phyloP scores from a whole-genome alignment of 148 eudicot species.

The Chenopodium suecicum region DNA sequence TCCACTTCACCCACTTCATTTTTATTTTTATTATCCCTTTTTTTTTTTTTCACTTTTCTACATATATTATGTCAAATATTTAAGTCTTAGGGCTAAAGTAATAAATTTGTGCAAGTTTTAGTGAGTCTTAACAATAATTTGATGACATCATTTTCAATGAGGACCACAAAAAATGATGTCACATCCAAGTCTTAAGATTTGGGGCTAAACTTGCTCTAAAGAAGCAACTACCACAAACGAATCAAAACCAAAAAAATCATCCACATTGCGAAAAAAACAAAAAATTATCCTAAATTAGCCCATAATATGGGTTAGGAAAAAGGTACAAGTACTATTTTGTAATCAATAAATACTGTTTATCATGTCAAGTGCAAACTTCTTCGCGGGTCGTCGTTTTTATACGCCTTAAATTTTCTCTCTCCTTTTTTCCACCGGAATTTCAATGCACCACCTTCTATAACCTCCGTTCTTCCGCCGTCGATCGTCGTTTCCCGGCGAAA shows the following conservation, averaged over 20 bases:
- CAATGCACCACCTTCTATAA: conserved; percentile 10
- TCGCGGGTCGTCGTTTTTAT: conserved; percentile 14
- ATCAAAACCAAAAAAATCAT: neutral
- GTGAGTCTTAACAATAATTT: too few relatives aligned
- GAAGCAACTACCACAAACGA: neutral
- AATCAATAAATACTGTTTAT: neutral
- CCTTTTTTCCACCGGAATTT: neutral
- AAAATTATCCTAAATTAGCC: neutral
- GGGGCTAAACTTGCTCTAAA: too few relatives aligned
- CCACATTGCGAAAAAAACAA: neutral
- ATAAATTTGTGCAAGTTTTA: too few relatives aligned
- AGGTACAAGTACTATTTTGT: neutral
- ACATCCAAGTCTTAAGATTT: too few relatives aligned
- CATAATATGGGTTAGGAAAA: too few relatives aligned
- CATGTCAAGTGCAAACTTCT: neutral
- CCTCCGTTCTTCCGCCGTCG: neutral
- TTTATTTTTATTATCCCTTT: too few relatives aligned
- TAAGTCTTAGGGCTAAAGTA: too few relatives aligned
- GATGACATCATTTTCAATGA: too few relatives aligned
- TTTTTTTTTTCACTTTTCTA: too few relatives aligned
- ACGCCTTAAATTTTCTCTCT: conserved; percentile 19
- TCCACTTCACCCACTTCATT: too few relatives aligned
- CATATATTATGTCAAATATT: too few relatives aligned
- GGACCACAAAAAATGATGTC: too few relatives aligned
- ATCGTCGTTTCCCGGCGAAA: neutral